Conservation (phyloP, 176 grass and related monocot genomes). For the Carex scoparia region DNA sequence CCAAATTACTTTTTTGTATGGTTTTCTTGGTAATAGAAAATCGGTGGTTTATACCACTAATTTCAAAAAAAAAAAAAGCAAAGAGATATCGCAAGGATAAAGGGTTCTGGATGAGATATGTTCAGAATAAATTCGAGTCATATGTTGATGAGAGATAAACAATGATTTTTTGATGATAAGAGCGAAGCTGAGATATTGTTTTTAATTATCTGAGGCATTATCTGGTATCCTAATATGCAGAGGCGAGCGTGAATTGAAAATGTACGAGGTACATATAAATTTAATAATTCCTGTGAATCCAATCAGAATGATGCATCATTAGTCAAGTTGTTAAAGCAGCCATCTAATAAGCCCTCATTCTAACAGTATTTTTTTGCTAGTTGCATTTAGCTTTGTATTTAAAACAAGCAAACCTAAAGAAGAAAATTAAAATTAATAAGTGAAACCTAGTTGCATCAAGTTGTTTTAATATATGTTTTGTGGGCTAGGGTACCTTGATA, state of each 20-base stretch:
- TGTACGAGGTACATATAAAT: neutral
- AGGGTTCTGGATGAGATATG: neutral
- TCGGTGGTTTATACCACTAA: no score
- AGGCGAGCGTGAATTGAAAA: neutral
- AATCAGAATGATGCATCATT: neutral
- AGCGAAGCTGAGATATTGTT: neutral
- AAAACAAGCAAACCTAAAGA: neutral
- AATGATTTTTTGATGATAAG: neutral
- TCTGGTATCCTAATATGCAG: neutral
- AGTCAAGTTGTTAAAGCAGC: slow-evolving; percentile 6
- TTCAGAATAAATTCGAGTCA: neutral
- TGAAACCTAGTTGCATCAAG: neutral
- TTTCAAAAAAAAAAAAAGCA: no score
- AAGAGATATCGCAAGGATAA: neutral
- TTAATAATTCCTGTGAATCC: neutral
- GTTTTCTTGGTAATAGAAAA: no score
- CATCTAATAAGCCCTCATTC: neutral
- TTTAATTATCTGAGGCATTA: neutral
- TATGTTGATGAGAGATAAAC: neutral
- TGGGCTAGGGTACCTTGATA: neutral
- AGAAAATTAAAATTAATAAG: neutral
- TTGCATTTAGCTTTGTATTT: neutral
- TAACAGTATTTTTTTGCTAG: neutral
- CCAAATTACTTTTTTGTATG: no score
- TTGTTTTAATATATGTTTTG: neutral